Conservation (phyloP, 2,329 filamentous ascomycete species). For the Fusarium anthophilum region DNA sequence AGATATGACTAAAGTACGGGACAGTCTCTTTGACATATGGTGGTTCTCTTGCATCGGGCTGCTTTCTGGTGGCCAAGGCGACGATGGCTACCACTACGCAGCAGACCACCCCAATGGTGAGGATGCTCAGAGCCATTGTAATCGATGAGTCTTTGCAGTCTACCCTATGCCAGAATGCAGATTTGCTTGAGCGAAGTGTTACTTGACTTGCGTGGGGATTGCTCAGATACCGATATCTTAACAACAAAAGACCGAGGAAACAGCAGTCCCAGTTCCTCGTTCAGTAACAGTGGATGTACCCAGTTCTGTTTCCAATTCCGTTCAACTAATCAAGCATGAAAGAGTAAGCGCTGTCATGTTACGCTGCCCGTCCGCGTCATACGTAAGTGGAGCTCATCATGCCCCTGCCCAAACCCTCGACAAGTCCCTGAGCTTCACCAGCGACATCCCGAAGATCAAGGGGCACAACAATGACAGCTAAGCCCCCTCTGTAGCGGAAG, state of each 20-base stretch:
- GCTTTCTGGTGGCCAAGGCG: neutral
- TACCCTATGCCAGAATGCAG: neutral
- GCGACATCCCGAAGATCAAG: neutral
- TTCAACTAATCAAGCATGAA: neutral
- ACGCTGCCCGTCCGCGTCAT: neutral
- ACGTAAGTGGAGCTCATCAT: neutral
- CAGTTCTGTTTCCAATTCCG: neutral
- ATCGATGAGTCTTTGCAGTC: rapidly evolving
- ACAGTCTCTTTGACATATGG: conserved; percentile 20
- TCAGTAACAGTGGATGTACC: neutral
- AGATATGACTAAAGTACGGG: conserved; percentile 27
- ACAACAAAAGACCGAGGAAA: neutral
- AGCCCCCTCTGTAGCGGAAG: neutral
- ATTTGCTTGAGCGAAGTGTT: neutral
- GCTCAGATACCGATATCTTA: neutral
- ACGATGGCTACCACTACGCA: conserved; percentile 10
- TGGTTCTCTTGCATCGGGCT: conserved; percentile 24
- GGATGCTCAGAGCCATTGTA: conserved; percentile 13
- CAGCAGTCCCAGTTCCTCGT: neutral
- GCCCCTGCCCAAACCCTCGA: neutral
- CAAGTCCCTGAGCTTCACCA: neutral
- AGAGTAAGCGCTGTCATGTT: neutral
- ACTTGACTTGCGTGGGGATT: neutral
- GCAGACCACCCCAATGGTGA: conserved; percentile 12
- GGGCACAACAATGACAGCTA: neutral